Evolutionary conservation across 2,329 filamentous ascomycete species (phyloP).

Genomic region (Colletotrichum sp.): DNA sequence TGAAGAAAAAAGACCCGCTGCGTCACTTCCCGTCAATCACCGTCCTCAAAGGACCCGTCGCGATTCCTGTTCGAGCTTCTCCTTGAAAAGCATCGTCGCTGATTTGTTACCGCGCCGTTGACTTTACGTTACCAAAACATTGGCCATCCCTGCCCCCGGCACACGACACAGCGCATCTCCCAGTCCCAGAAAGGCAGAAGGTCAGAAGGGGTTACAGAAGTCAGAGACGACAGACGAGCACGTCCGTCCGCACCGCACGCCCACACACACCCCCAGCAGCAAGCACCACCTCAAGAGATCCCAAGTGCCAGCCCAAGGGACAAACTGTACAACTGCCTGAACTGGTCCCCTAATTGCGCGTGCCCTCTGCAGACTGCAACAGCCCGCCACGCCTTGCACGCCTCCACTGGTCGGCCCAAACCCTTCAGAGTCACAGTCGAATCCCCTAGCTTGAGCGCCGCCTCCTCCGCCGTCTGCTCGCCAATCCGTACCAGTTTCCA

Average conservation of each 20-base stretch:
- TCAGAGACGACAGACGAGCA: constrained; percentile 18
- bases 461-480: neutral
- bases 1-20: neutral
- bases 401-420: neutral
- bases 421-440: neutral
- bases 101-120: constrained; percentile 13
- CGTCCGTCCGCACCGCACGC: constrained; percentile 4
- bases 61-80: neutral
- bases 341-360: constrained; percentile 17
- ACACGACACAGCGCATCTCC: constrained; percentile 9
- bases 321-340: neutral
- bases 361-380: neutral
- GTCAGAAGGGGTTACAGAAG: neutral
- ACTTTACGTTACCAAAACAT: constrained; percentile 21
- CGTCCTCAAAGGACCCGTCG: neutral
- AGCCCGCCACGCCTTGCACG: neutral
- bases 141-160: constrained; percentile 8
- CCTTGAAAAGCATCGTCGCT: constrained; percentile 10
- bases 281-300: neutral
- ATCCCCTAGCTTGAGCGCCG: constrained; percentile 6
- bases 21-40: constrained; percentile 11
- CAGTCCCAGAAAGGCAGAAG: constrained; percentile 1
- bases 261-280: neutral
- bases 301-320: neutral
- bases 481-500: neutral